These are phyloP conservation scores for Stachybotrys chartarum DNA, from an alignment of 2,329 filamentous ascomycete species.

Conservation along the genomic window DNA sequence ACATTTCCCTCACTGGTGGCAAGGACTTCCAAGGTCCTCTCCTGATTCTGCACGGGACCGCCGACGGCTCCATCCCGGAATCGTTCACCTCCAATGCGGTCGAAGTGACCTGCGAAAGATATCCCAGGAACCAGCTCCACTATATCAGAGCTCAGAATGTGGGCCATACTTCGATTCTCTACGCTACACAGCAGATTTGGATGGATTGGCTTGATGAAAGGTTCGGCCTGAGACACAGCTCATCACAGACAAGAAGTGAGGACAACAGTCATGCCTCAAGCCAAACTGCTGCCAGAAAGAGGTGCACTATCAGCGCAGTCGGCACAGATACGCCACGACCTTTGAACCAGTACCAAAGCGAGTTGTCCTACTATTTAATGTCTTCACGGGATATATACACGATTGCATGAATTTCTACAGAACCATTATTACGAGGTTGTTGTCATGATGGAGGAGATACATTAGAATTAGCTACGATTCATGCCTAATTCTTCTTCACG, in stretches of 20 bases:
- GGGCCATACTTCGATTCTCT: constrained; percentile 9
- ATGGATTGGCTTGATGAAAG: constrained; percentile 14
- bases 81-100: constrained; percentile 8
- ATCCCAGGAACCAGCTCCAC: constrained; percentile 6
- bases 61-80: constrained; percentile 11
- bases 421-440: not conserved
- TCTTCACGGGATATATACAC: constrained; percentile 4
- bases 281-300: not conserved
- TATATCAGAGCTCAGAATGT: constrained; percentile 11
- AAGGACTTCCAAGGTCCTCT: constrained; percentile 25
- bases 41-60: constrained; percentile 26
- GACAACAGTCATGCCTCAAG: not conserved
- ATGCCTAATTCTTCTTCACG: too few species aligned
- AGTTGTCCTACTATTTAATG: constrained; percentile 5
- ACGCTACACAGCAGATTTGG: constrained; percentile 14
- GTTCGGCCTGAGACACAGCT: constrained; percentile 3
- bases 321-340: constrained; percentile 5
- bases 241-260: not conserved
- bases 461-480: too few species aligned
- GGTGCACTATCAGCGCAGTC: constrained; percentile 2
- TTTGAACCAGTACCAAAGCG: constrained; percentile 5
- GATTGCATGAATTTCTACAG: constrained; percentile 1
- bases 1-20: constrained; percentile 18
- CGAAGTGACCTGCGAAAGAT: constrained; percentile 10
- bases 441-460: too few species aligned